Evolutionary conservation across 169 alveolate genomes (phyloP), one percentile per base, ranked within the genome.

Genomic region (Ichthyophthirius multifiliis): DNA sequence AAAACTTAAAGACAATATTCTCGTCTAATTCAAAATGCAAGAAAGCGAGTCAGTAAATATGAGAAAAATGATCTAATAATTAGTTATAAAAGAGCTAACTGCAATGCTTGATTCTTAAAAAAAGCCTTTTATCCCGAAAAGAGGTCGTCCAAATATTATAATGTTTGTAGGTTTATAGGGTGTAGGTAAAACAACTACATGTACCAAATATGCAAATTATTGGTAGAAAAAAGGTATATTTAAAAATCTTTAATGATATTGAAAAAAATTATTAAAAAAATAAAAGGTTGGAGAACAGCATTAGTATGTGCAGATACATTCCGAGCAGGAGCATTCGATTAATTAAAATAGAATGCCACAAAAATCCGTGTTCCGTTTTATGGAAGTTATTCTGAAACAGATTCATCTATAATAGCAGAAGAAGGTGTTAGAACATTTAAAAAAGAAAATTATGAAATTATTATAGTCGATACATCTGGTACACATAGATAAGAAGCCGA

Each of bases 321-420:
- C 92, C 96, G 99, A 82, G 99, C 99, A 4, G 99, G 99, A 20
- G 99, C 99, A 31, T 99, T 98, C 81, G 99, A 99, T 91, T 99
- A 99, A 96, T 93, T 99, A 84, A 98, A 98, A 84, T 99, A 98
- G 91, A 99, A 98, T 86, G 99, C 99, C 18, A 98, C 99, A 12
- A 98, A 98, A 90, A 99, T 97, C 12, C 93, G 97, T 83, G 97
- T 98, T 12, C 99, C 99, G 9, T 99, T 99, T 91, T 99, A 97
- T 87, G 99, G 99, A 55, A 94, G 91, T 64, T 98, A 98, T 92
- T 92, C 98, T 31, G 99, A 99, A 90, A 98, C 99, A 34, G 99
- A 99, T 85, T 99, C 99, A 1, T 99, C 98, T 30, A 90, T 93
- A 85, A 98, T 99, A 6, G 99, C 99, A 3, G 95, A 93, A 55